These are phyloP conservation scores for Melastoma malabathricum DNA, from an alignment of 345 rosid species.

Conservation along the genomic window DNA sequence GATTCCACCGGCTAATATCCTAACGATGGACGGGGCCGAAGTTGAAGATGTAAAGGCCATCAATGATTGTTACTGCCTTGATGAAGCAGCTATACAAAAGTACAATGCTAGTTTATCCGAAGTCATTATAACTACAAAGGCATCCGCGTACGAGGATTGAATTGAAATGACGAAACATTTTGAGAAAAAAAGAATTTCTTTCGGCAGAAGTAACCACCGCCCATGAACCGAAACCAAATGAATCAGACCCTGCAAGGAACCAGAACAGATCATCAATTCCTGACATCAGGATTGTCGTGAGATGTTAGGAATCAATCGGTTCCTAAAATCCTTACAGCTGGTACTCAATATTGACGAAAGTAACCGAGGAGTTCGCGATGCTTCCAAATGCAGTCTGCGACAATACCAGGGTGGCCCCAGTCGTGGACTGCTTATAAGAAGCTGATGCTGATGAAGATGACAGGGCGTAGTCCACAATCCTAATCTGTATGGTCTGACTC, in stretches of 20 bases:
- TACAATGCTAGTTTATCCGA: too few species aligned
- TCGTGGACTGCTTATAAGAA: slow-evolving; percentile 6
- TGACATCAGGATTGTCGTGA: too few species aligned
- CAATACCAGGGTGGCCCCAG: slow-evolving; percentile 31
- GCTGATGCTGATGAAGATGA: background rate
- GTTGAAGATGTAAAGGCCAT: slow-evolving; percentile 24
- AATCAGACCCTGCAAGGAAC: slow-evolving; percentile 1
- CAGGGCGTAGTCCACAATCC: slow-evolving; percentile 34
- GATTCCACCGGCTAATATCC: slow-evolving; percentile 12
- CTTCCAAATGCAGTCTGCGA: slow-evolving; percentile 33
- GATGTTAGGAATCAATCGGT: too few species aligned
- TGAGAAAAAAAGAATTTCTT: too few species aligned
- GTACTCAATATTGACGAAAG: slow-evolving; percentile 34
- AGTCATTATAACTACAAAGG: too few species aligned
- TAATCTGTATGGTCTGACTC: slow-evolving; percentile 28
- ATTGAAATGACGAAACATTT: too few species aligned
- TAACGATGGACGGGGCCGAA: slow-evolving; percentile 16
- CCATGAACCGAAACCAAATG: too few species aligned
- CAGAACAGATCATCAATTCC: too few species aligned
- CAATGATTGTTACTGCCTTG: slow-evolving; percentile 26
- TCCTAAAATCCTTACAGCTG: slow-evolving; percentile 24
- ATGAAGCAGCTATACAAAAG: too few species aligned
- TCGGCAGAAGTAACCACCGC: too few species aligned
- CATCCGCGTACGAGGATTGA: too few species aligned
- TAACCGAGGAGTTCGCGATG: slow-evolving; percentile 21